A percentile compares a stretch with the other conserved stretches of the same genome.
These are phyloP conservation scores for Russula abietina DNA, from an alignment of 768 basidiomycete species.

Conservation along the genomic window DNA sequence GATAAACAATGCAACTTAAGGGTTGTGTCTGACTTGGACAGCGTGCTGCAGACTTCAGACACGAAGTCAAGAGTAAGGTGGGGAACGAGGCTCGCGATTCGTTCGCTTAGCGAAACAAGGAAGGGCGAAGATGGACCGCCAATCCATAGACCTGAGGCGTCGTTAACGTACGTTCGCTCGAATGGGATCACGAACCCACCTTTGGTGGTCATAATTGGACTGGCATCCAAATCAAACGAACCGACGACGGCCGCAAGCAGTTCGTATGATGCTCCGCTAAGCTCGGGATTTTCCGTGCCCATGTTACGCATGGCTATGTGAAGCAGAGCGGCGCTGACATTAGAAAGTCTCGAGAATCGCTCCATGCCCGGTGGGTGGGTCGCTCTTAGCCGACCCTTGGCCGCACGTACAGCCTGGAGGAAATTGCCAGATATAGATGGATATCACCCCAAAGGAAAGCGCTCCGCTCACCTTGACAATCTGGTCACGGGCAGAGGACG, in stretches of 20 bases:
- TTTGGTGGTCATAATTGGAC: slow-evolving; percentile 62
- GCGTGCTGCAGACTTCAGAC: slow-evolving; percentile 69
- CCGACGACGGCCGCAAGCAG: slow-evolving; percentile 71
- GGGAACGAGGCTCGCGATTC: slow-evolving; percentile 66
- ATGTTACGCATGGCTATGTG: slow-evolving; percentile 81
- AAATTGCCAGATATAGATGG: not conserved
- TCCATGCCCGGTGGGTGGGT: slow-evolving; percentile 48
- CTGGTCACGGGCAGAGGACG: slow-evolving; percentile 58
- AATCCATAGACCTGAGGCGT: slow-evolving; percentile 44
- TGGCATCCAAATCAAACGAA: slow-evolving; percentile 72
- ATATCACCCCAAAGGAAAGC: not conserved
- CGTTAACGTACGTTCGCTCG: slow-evolving; percentile 1
- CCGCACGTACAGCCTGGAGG: slow-evolving; percentile 60
- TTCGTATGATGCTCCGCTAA: slow-evolving; percentile 75
- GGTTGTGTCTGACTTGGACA: slow-evolving; percentile 42
- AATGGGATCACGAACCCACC: slow-evolving; percentile 37
- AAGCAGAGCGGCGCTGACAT: slow-evolving; percentile 80
- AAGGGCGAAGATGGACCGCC: slow-evolving; percentile 43
- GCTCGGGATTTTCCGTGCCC: slow-evolving; percentile 63
- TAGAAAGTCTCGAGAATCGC: slow-evolving; percentile 70
- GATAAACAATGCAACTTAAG: slow-evolving; percentile 70
- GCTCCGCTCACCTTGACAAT: slow-evolving; percentile 59
- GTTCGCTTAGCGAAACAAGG: slow-evolving; percentile 61
- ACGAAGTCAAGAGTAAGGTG: slow-evolving; percentile 84
- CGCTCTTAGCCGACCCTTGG: slow-evolving; percentile 65